phyloP scores from a whole-genome alignment of 352 stramenopile genomes.

The Globisporangium polare region DNA sequence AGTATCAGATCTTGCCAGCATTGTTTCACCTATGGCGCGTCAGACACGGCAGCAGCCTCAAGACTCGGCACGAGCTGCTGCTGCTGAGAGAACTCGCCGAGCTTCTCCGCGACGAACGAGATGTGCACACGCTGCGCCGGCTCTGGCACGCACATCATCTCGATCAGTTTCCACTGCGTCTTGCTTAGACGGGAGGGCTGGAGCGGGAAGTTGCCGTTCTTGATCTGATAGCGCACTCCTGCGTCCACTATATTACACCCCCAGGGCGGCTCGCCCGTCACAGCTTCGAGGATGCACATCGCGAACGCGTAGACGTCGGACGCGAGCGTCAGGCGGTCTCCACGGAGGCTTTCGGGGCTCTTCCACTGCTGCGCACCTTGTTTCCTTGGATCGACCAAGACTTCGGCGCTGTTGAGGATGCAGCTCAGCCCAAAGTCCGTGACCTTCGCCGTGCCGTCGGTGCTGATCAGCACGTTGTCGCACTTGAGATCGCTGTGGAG shows the following conservation, averaged over 20 bases:
- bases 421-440: slow-evolving; percentile 15
- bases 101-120: neutral
- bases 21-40: too few species aligned
- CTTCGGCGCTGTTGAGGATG: slow-evolving; percentile 3
- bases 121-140: neutral
- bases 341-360: neutral
- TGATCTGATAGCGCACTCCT: neutral
- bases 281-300: slow-evolving; percentile 12
- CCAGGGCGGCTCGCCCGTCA: slow-evolving; percentile 1
- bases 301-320: slow-evolving; percentile 9
- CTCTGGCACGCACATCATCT: neutral
- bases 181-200: neutral
- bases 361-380: slow-evolving; percentile 2
- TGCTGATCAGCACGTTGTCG: slow-evolving; percentile 9
- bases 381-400: neutral
- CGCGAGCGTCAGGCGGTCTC: neutral
- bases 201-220: neutral
- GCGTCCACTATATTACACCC: neutral
- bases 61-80: neutral
- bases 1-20: too few species aligned
- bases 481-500: slow-evolving; percentile 11
- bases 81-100: neutral
- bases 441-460: neutral
- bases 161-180: neutral
- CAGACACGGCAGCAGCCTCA: too few species aligned